These are phyloP conservation scores for Quercus phellos DNA, from an alignment of 331 rosid genomes.

Conservation along the genomic window DNA sequence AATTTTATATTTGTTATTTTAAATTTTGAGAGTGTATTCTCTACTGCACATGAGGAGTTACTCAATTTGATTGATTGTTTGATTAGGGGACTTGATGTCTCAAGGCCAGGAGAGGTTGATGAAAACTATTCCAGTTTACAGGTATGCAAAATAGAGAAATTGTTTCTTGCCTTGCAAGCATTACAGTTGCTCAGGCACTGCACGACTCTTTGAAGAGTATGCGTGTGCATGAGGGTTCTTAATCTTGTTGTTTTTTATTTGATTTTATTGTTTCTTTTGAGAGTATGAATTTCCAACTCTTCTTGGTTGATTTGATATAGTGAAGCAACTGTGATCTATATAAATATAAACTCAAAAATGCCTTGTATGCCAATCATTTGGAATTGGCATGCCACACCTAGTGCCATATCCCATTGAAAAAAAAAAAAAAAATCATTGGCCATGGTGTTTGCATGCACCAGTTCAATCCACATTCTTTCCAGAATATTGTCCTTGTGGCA, in stretches of 20 bases:
- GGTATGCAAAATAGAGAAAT: constrained; percentile 42
- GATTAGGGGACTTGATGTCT: constrained; percentile 79
- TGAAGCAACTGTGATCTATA: background rate
- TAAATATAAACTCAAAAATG: background rate
- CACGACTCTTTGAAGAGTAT: background rate
- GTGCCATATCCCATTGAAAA: no score
- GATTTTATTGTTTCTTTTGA: background rate
- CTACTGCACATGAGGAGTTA: constrained; percentile 8
- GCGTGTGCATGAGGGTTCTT: background rate
- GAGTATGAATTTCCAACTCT: background rate
- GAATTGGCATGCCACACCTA: background rate
- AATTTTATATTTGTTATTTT: constrained; percentile 13
- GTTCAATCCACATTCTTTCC: background rate
- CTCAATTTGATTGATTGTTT: constrained; percentile 28
- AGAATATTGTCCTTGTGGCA: background rate
- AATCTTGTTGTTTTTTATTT: background rate
- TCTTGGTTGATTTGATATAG: background rate
- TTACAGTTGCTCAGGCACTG: background rate
- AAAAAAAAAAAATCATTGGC: background rate
- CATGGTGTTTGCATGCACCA: background rate
- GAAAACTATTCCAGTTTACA: constrained; percentile 77
- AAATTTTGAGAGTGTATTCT: constrained; percentile 24
- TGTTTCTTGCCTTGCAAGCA: constrained; percentile 20
- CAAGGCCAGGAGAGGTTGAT: constrained; percentile 77
- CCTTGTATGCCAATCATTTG: background rate